phyloP scores from a whole-genome alignment of 1,139 yeast species.

The Blastobotrys indianensis region DNA sequence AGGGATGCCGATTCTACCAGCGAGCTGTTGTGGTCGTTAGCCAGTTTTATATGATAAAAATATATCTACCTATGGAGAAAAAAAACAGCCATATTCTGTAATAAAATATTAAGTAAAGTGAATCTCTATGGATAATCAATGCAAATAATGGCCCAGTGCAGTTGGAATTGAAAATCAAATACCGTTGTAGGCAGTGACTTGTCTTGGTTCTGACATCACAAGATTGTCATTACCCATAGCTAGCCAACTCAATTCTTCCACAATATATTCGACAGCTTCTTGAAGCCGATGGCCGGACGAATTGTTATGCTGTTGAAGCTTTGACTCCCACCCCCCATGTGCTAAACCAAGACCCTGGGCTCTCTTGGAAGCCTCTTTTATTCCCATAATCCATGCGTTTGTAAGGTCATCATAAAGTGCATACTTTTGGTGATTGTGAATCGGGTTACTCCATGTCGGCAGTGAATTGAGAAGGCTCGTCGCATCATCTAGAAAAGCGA shows the following conservation, averaged over 20 bases:
- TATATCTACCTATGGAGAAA: neutral
- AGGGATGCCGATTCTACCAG: constrained; percentile 21
- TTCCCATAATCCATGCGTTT: constrained; percentile 64
- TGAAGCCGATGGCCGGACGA: constrained; percentile 38
- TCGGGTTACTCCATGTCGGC: constrained; percentile 66
- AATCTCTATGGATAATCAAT: too few relatives aligned
- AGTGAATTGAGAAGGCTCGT: constrained; percentile 58
- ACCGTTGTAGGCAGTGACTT: neutral
- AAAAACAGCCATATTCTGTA: neutral
- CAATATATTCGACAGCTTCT: constrained; percentile 23
- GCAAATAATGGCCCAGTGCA: neutral
- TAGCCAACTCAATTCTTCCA: constrained; percentile 25
- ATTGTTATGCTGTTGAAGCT: constrained; percentile 55
- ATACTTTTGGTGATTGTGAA: constrained; percentile 65
- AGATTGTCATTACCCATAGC: constrained; percentile 3
- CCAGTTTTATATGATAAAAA: constrained; percentile 1
- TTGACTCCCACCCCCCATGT: constrained; percentile 49
- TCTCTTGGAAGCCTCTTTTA: constrained; percentile 43
- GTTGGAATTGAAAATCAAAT: neutral
- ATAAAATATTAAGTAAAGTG: neutral
- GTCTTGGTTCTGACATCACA: too few relatives aligned
- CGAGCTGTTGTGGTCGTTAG: constrained; percentile 24
- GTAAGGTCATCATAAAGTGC: constrained; percentile 78
- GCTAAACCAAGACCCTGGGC: constrained; percentile 38
- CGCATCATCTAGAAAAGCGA: constrained; percentile 62